Conservation (phyloP, 2,329 filamentous ascomycete genomes). For the Colletotrichum kahawae region DNA sequence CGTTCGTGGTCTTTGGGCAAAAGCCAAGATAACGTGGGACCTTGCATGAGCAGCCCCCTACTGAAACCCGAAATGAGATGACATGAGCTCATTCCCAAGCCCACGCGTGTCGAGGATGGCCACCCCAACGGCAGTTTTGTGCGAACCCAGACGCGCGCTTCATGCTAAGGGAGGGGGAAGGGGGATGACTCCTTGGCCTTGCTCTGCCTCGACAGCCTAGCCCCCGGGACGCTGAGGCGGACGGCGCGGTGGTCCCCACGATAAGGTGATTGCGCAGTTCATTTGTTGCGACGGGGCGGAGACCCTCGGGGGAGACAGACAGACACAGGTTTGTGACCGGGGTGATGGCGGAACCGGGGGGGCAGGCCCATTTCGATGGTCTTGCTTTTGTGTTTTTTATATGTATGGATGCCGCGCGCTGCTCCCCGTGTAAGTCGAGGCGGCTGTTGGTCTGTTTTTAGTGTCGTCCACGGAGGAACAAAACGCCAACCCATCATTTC, state of each 20-base stretch:
- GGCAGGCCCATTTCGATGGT: neutral
- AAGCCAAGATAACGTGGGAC: neutral
- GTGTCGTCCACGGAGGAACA: neutral
- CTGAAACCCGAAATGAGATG: conserved; percentile 20
- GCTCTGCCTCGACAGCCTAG: neutral
- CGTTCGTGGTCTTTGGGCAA: neutral
- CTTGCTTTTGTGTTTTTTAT: neutral
- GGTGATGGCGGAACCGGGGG: neutral
- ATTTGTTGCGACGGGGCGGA: neutral
- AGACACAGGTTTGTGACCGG: neutral
- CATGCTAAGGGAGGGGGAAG: neutral
- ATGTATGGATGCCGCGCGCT: neutral
- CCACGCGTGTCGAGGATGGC: neutral
- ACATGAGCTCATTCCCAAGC: conserved; percentile 21
- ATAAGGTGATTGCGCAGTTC: neutral
- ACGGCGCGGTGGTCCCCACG: neutral
- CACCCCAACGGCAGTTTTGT: neutral
- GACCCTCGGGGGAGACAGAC: neutral
- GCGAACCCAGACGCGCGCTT: conserved; percentile 15
- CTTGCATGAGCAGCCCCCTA: neutral
- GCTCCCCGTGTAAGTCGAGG: neutral
- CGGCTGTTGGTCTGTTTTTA: neutral
- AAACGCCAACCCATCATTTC: neutral
- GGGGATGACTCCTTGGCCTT: neutral
- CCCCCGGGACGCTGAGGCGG: neutral